Base-by-base conservation (phyloP, 768 basidiomycete genomes). In the Suillus hirtellus region DNA sequence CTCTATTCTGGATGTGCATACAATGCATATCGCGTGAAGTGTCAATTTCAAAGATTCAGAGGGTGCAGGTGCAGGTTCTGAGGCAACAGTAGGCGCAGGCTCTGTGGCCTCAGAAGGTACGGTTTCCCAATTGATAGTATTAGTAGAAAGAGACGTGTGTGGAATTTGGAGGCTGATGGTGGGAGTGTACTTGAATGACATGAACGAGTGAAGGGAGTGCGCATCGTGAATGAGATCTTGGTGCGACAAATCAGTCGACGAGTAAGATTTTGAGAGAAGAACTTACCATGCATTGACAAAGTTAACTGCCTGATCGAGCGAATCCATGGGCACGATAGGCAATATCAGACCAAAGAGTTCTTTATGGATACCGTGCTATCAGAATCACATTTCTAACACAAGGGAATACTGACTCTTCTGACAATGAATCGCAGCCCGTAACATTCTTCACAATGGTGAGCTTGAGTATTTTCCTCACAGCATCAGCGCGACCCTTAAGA, bases 261-360 rank as follows among this genome's bases (percentile, higher is more conserved):
- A 60, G 31, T 62, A 19, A 12, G 15, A 21, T 35, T 21, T 7
- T 15, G 35, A 38, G n/a, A 50, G 11, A 27, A 31, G 3, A 10
- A 60, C 65, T 80, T 58, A 87, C 89, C 81, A 77, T 4, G 75
- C 72, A 52, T 82, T 83, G 46, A 90, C 72, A 66, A 85, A 85
- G 1, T 79, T 76, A 42, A 89, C 76, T 0, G 86, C 89, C 24
- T 84, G 83, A 4, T 85, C 79, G 5, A 89, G 60, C 60, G 72
- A 76, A 37, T 86, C 82, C 0, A 92, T 81, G 0, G 84, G 76
- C 15, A 91, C 67, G 52, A 93, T 78, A 1, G 90, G 85, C 9
- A 92, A 69, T 35, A 92, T 71, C 0, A 90, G 90, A 0, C 89
- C 91, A 66, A 93, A 93, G 4, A 91, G 72, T 71, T 92, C 91